Evolutionary conservation across 2,329 filamentous ascomycete species (phyloP).

Genomic region (Cladophialophora yegresii): DNA sequence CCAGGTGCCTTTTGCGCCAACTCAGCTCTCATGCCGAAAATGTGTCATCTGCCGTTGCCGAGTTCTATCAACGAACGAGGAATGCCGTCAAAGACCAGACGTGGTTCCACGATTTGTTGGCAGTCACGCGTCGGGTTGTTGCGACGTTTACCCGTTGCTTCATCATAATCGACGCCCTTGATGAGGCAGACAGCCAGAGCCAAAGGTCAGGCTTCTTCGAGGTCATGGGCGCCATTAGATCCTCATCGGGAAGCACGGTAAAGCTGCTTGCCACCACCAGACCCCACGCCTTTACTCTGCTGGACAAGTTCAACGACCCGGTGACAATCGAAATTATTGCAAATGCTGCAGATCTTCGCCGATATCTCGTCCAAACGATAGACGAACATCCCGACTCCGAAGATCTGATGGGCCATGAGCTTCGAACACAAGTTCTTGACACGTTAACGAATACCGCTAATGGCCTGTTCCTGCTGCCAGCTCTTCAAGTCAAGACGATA

Average conservation of each 20-base stretch:
- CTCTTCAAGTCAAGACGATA: slow-evolving; percentile 40
- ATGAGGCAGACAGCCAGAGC: slow-evolving; percentile 36
- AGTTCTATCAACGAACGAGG: slow-evolving; percentile 36
- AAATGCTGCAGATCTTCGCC: slow-evolving; percentile 33
- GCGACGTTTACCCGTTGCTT: slow-evolving; percentile 32
- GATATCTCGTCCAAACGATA: slow-evolving; percentile 36
- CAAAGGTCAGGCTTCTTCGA: slow-evolving; percentile 31
- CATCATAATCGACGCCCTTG: slow-evolving; percentile 38
- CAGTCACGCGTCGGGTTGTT: slow-evolving; percentile 30
- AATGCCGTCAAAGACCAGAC: slow-evolving; percentile 32
- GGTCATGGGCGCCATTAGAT: slow-evolving; percentile 30
- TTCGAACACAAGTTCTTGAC: slow-evolving; percentile 35
- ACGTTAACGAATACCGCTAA: slow-evolving; percentile 37
- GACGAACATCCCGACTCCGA: slow-evolving; percentile 31
- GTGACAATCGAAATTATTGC: slow-evolving; percentile 29
- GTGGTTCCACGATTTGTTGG: slow-evolving; percentile 34
- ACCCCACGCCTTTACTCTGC: slow-evolving; percentile 27
- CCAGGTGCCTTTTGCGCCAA: slow-evolving; percentile 38
- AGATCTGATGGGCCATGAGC: slow-evolving; percentile 36
- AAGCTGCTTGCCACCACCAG: slow-evolving; percentile 35
- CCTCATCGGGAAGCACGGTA: slow-evolving; percentile 11
- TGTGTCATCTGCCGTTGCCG: slow-evolving; percentile 35
- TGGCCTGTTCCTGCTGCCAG: slow-evolving; percentile 41
- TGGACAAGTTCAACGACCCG: slow-evolving; percentile 25
- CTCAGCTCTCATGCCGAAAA: slow-evolving; percentile 26